A percentile compares a stretch with the other conserved stretches of the same genome.
phyloP scores from a whole-genome alignment of 2,329 filamentous ascomycete species.

The Aphanocladium album region DNA sequence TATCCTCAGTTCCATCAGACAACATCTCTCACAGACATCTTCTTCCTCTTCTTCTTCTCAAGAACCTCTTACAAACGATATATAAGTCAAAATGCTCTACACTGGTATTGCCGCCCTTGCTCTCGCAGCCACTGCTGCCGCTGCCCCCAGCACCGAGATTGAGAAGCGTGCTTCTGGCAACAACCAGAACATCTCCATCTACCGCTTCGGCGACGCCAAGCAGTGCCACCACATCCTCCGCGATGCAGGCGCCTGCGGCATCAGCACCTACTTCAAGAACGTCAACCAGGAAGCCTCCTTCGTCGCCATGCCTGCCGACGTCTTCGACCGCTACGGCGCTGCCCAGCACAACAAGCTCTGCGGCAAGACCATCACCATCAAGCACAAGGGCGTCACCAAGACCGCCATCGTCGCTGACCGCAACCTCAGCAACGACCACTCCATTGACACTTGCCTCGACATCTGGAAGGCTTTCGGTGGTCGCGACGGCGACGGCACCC shows the following conservation, averaged over 20 bases:
- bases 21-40: not conserved
- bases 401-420: constrained; percentile 14
- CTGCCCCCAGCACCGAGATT: constrained; percentile 4
- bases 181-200: constrained; percentile 16
- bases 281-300: constrained; percentile 13
- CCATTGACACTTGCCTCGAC: constrained; percentile 15
- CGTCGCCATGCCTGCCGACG: constrained; percentile 13
- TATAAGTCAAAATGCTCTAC: constrained; percentile 1
- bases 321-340: constrained; percentile 14
- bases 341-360: constrained; percentile 16
- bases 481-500: constrained; percentile 12
- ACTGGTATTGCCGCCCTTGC: constrained; percentile 6
- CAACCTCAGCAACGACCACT: constrained; percentile 14
- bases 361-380: constrained; percentile 16
- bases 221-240: constrained; percentile 12
- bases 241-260: constrained; percentile 13
- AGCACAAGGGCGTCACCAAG: constrained; percentile 14
- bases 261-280: constrained; percentile 16
- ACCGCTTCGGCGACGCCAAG: constrained; percentile 10
- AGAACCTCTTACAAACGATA: not conserved
- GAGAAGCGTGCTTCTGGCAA: constrained; percentile 8
- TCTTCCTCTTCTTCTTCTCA: not conserved
- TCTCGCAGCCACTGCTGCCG: constrained; percentile 3
- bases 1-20: not conserved
- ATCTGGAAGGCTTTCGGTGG: constrained; percentile 15